These are phyloP conservation scores for Pleurotus salmoneostramineus DNA, from an alignment of 768 basidiomycete species.

Conservation along the genomic window DNA sequence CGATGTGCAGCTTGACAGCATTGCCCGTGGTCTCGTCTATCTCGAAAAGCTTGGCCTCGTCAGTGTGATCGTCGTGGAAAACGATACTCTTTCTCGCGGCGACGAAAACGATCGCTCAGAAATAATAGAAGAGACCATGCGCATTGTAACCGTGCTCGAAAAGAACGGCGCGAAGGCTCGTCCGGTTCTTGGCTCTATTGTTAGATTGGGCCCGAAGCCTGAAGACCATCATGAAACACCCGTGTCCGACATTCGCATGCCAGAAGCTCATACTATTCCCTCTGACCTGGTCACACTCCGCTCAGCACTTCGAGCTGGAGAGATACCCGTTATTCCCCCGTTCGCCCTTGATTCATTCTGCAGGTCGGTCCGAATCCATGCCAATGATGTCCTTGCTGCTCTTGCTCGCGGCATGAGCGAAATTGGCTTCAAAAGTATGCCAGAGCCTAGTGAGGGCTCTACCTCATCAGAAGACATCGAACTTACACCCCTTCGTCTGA, in stretches of 20 bases:
- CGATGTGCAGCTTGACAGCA: conserved; percentile 89
- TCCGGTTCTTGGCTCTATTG: conserved; percentile 84
- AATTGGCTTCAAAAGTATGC: conserved; percentile 30
- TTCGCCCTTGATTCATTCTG: conserved; percentile 91
- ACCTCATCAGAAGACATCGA: conserved; percentile 56
- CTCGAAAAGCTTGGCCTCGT: conserved; percentile 95
- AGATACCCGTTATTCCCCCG: conserved; percentile 94
- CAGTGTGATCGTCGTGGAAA: conserved; percentile 92
- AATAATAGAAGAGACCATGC: conserved; percentile 79
- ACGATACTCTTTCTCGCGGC: conserved; percentile 69
- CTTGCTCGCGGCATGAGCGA: conserved; percentile 84
- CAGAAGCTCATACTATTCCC: conserved; percentile 78
- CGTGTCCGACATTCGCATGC: conserved; percentile 35
- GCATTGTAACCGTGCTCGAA: conserved; percentile 79
- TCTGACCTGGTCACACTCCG: conserved; percentile 81
- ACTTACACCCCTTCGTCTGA: conserved; percentile 90
- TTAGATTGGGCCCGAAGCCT: conserved; percentile 78
- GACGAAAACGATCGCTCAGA: conserved; percentile 64
- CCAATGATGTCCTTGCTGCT: conserved; percentile 86
- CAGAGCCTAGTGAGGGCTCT: conserved; percentile 28
- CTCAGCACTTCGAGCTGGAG: conserved; percentile 86
- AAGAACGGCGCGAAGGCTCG: conserved; percentile 82
- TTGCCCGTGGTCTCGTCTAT: conserved; percentile 90
- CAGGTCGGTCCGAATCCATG: conserved; percentile 78
- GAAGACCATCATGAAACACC: conserved; percentile 27